A percentile compares a stretch with the other conserved stretches of the same genome.
Conservation (phyloP, 192 early-diverging fungal genomes). For the Dissophora ornata region DNA sequence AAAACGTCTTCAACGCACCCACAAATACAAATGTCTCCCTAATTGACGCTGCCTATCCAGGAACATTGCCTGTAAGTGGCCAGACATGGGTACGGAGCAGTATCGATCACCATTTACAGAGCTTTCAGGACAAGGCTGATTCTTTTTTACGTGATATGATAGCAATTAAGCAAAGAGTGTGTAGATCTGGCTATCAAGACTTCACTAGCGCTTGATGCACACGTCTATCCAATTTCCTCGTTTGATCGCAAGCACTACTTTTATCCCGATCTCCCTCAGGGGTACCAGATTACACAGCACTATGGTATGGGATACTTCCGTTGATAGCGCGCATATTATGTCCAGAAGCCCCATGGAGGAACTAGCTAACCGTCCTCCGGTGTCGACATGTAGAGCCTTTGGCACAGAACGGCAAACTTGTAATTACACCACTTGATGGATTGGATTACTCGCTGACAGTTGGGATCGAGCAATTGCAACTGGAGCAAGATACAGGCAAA, state of each 20-base stretch:
- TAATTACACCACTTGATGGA: conserved; percentile 69
- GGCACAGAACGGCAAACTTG: conserved; percentile 76
- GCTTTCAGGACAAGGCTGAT: no score
- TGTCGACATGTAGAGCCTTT: conserved; percentile 82
- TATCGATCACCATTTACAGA: no score
- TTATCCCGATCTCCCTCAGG: conserved; percentile 91
- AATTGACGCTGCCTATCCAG: conserved; percentile 90
- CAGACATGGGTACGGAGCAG: no score
- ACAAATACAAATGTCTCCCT: conserved; percentile 81
- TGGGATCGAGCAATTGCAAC: conserved; percentile 85
- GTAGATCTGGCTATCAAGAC: conserved; percentile 79
- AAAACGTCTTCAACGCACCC: conserved; percentile 63
- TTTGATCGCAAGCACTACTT: conserved; percentile 98
- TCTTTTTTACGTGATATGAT: neutral
- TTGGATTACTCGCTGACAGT: conserved; percentile 62
- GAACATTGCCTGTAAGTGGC: conserved; percentile 80
- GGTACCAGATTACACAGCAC: conserved; percentile 97
- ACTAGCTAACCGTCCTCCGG: no score
- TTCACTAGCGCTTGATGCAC: conserved; percentile 73
- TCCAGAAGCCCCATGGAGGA: no score
- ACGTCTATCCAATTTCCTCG: conserved; percentile 70
- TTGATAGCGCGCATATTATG: no score
- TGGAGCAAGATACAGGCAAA: conserved; percentile 96
- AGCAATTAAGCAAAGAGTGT: conserved; percentile 78
- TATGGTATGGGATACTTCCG: conserved; percentile 57